Evolutionary conservation across 108 stramenopile genomes (phyloP).

Genomic region (Nitzschia inconspicua): DNA sequence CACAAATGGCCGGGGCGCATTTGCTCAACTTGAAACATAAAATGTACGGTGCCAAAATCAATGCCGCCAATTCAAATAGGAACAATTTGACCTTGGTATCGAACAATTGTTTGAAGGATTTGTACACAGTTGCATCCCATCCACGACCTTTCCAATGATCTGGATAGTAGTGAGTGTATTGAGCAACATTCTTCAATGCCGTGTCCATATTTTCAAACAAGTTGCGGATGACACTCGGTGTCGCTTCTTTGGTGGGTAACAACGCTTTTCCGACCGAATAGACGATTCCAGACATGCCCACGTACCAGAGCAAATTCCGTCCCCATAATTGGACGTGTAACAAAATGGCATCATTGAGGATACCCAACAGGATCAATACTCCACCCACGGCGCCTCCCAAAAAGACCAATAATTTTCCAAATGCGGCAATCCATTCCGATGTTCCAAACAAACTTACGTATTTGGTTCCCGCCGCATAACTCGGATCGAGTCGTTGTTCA

Average conservation of each 20-base stretch:
- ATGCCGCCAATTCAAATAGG: slow-evolving; percentile 67
- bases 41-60: slow-evolving; percentile 87
- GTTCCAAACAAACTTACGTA: slow-evolving; percentile 87
- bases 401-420: slow-evolving; percentile 82
- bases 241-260: slow-evolving; percentile 54
- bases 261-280: slow-evolving; percentile 84
- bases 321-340: slow-evolving; percentile 90
- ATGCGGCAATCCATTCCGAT: slow-evolving; percentile 63
- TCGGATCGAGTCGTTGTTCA: slow-evolving; percentile 77
- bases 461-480: slow-evolving; percentile 78
- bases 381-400: slow-evolving; percentile 92
- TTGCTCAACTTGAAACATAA: slow-evolving; percentile 79
- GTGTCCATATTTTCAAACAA: slow-evolving; percentile 64
- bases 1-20: slow-evolving; percentile 80
- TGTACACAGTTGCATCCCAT: slow-evolving; percentile 63
- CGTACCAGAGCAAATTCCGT: slow-evolving; percentile 94
- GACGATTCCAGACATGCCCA: slow-evolving; percentile 67
- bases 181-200: slow-evolving; percentile 61
- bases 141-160: slow-evolving; percentile 79
- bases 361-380: slow-evolving; percentile 75
- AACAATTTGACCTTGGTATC: slow-evolving; percentile 86
- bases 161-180: slow-evolving; percentile 90
- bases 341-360: slow-evolving; percentile 91
- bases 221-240: slow-evolving; percentile 47
- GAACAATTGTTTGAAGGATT: slow-evolving; percentile 66